phyloP scores from a whole-genome alignment of 2,329 filamentous ascomycete genomes.

The Sporothrix pallida region DNA sequence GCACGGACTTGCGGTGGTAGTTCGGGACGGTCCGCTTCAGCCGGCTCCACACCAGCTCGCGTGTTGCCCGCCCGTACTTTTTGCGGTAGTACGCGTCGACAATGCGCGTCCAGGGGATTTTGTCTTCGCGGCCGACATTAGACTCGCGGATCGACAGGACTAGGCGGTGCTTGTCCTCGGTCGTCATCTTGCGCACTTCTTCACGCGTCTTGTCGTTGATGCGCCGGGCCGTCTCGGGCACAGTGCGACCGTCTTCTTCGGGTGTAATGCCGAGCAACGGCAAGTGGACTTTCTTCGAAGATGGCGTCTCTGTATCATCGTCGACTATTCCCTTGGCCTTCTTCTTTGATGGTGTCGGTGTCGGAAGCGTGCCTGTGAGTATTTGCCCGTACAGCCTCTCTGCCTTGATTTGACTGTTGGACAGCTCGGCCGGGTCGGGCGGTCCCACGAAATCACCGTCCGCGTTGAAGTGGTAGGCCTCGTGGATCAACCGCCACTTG shows the following conservation, averaged over 20 bases:
- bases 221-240: conserved; percentile 49
- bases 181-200: conserved; percentile 50
- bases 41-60: conserved; percentile 39
- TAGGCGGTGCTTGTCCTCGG: conserved; percentile 53
- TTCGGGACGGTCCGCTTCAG: conserved; percentile 37
- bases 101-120: conserved; percentile 58
- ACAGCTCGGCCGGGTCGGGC: conserved; percentile 27
- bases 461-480: conserved; percentile 35
- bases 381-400: conserved; percentile 16
- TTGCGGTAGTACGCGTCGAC: conserved; percentile 33
- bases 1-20: conserved; percentile 35
- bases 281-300: background rate
- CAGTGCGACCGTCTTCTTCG: conserved; percentile 39
- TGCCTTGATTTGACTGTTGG: conserved; percentile 32
- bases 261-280: conserved; percentile 34
- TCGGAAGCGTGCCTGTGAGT: background rate
- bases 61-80: conserved; percentile 35
- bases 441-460: conserved; percentile 34
- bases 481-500: conserved; percentile 63
- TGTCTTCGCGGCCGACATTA: conserved; percentile 50
- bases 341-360: background rate
- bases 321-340: background rate
- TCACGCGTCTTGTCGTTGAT: conserved; percentile 50
- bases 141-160: conserved; percentile 52
- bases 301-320: background rate